Evolutionary conservation across 2,329 filamentous ascomycete genomes (phyloP).

Genomic region (Simplicillium aogashimaense): DNA sequence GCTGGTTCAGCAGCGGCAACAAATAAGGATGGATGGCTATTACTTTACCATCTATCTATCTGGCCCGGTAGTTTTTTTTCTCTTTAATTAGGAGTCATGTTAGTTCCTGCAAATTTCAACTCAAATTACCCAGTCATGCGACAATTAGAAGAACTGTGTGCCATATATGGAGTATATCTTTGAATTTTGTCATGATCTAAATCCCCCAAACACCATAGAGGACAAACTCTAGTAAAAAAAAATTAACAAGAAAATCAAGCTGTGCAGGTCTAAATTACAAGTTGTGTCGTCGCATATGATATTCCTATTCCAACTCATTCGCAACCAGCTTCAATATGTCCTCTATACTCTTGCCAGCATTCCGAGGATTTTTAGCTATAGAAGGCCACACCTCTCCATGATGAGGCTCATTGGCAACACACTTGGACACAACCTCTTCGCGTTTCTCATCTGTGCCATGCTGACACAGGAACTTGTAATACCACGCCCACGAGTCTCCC

Average conservation of each 20-base stretch:
- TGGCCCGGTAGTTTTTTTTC: too few species aligned
- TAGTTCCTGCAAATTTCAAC: too few species aligned
- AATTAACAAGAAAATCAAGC: background rate
- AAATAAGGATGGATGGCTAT: conserved; percentile 12
- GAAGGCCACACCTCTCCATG: conserved; percentile 90
- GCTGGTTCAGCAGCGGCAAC: conserved; percentile 67
- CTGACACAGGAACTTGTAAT: conserved; percentile 84
- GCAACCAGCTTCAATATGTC: conserved; percentile 78
- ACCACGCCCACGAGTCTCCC: conserved; percentile 97
- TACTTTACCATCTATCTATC: too few species aligned
- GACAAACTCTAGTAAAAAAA: too few species aligned
- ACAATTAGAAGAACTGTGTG: too few species aligned
- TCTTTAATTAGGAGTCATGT: too few species aligned
- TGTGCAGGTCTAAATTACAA: background rate
- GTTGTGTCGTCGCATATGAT: background rate
- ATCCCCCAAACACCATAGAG: background rate
- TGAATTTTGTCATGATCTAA: background rate
- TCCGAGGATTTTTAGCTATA: conserved; percentile 76
- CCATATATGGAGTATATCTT: background rate
- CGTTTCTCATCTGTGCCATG: conserved; percentile 94
- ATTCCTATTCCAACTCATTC: conserved; percentile 24
- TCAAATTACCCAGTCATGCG: too few species aligned
- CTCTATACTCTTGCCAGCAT: conserved; percentile 64
- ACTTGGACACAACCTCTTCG: conserved; percentile 73
- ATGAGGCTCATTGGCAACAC: conserved; percentile 71